A percentile compares a stretch with the other conserved stretches of the same genome.
These are phyloP conservation scores for Vitis vinifera DNA, from an alignment of 164 flowering plant species.

Conservation along the genomic window DNA sequence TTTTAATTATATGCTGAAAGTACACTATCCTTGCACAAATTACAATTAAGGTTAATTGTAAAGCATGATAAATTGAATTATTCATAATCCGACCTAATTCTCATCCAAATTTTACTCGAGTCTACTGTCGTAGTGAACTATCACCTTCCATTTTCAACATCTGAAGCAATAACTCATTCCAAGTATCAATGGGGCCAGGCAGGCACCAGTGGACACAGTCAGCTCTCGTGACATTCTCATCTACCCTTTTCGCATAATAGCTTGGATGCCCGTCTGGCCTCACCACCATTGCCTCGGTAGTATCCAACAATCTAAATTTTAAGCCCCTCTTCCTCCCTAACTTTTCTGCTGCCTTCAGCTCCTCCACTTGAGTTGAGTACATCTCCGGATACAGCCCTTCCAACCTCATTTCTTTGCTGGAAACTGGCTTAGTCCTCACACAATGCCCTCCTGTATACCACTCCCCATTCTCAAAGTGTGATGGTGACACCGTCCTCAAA, in stretches of 20 bases:
- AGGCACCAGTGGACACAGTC: constrained; percentile 69
- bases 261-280: constrained; percentile 66
- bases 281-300: constrained; percentile 39
- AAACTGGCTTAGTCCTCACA: constrained; percentile 32
- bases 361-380: constrained; percentile 42
- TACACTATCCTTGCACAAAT: too few species aligned
- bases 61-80: too few species aligned
- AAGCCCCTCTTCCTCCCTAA: constrained; percentile 28
- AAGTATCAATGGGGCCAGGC: constrained; percentile 53
- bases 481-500: constrained; percentile 40
- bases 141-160: constrained; percentile 32
- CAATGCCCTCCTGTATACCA: constrained; percentile 60
- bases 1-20: too few species aligned
- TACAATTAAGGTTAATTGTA: too few species aligned
- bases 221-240: constrained; percentile 16
- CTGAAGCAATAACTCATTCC: constrained; percentile 54
- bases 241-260: constrained; percentile 26
- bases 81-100: too few species aligned
- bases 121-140: background rate
- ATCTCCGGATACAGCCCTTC: constrained; percentile 23
- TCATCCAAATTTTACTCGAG: background rate
- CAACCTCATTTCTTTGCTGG: constrained; percentile 21
- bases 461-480: constrained; percentile 49
- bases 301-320: constrained; percentile 36
- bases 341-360: constrained; percentile 29